Evolutionary conservation across 768 basidiomycete genomes (phyloP).

Genomic region (Pulveroboletus sp.): DNA sequence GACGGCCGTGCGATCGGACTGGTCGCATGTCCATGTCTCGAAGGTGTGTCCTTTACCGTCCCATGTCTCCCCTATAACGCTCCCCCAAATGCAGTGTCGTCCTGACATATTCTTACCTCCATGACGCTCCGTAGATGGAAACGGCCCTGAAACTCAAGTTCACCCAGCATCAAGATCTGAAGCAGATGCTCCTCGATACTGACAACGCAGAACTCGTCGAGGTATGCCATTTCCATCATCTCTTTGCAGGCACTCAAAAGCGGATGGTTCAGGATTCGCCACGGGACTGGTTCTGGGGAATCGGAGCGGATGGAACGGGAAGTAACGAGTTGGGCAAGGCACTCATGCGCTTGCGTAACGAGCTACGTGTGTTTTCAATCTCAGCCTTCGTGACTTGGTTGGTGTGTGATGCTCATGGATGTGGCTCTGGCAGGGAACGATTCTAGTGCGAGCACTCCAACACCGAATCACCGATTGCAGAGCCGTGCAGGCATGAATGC

Average conservation of each 20-base stretch:
- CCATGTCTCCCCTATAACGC: neutral
- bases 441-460: neutral
- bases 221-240: constrained; percentile 33
- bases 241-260: neutral
- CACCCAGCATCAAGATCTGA: constrained; percentile 57
- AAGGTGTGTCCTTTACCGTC: constrained; percentile 37
- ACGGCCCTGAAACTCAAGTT: constrained; percentile 61
- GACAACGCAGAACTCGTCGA: constrained; percentile 64
- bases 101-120: neutral
- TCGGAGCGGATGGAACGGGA: constrained; percentile 61
- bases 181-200: constrained; percentile 58
- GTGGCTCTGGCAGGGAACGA: constrained; percentile 9
- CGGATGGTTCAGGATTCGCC: constrained; percentile 50
- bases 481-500: neutral
- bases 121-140: constrained; percentile 49
- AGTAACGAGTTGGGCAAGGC: constrained; percentile 72
- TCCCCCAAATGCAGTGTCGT: neutral
- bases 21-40: constrained; percentile 60
- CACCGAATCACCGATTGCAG: neutral
- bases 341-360: constrained; percentile 55
- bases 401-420: constrained; percentile 1
- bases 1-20: constrained; percentile 56
- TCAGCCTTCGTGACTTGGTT: neutral
- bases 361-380: constrained; percentile 37
- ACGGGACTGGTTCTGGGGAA: constrained; percentile 73